Evolutionary conservation across 495 filamentous ascomycete genomes (phyloP), one percentile per base, ranked within the genome.

Genomic region (Alectoria sarmentosa): DNA sequence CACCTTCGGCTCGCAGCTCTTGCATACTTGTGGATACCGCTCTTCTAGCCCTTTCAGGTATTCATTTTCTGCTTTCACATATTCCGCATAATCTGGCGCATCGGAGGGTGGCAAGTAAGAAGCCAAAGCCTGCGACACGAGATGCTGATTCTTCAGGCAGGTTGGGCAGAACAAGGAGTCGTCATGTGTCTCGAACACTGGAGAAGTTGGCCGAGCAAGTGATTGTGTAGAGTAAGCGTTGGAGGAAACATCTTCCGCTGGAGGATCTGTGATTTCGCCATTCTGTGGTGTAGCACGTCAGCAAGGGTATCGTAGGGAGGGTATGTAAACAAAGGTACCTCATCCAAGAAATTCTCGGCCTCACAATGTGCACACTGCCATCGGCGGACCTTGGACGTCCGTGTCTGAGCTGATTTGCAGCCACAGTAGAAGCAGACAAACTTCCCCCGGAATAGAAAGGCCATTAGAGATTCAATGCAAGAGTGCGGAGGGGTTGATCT

Each of bases 231-330:
- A 67, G 65, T 72, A 44, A 71, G 66, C 14, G 26, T 65, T 63
- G 8, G 77, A 64, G 37, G 76, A 75, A 23, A 76, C 79, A 34
- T 77, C 80, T 14, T 80, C 73, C 37, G 83, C 80, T n/a, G 92
- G 91, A 21, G 92, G 90, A 72, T 96, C 92, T 56, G 88, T 90
- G 55, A 96, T 91, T 60, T 92, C 82, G 70, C 92, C 92, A 72
- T 90, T 82, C 88, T 92, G 58, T 38, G 46, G 36, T 26, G n/a
- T 49, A 60, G 37, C 44, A 37, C 28, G 65, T 61, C 37, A 73
- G 66, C 62, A 65, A 72, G 60, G 41, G 17, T 2, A 21, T 32
- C 41, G 61, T 26, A 37, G 28, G 28, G 13, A 21, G 38, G 55
- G 55, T 26, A 41, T n/a, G 42, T 26, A 59, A 62, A 58, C 59